Percentiles rank a stretch among this genome's conserved stretches.
Evolutionary conservation across 192 early-diverging fungal species (phyloP).

Genomic region (Backusella luteola): DNA sequence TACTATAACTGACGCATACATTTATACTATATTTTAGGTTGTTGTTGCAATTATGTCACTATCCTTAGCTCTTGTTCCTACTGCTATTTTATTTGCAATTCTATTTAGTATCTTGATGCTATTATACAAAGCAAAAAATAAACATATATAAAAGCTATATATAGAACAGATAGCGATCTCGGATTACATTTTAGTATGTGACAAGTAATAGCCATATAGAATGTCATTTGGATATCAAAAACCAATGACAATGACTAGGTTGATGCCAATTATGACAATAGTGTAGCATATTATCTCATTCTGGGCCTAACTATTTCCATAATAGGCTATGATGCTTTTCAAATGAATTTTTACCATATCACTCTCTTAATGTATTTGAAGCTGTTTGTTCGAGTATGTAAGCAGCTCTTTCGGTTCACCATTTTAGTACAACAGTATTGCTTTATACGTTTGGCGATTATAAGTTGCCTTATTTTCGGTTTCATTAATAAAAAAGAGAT

Average conservation of each 20-base stretch:
- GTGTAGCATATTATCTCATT: neutral
- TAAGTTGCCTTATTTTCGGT: neutral
- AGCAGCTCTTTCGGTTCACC: neutral
- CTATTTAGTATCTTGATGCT: neutral
- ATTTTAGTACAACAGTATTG: neutral
- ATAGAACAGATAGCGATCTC: neutral
- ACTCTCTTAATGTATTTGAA: neutral
- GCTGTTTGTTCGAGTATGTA: neutral
- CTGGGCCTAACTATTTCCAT: neutral
- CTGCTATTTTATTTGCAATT: neutral
- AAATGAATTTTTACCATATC: neutral
- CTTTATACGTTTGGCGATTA: neutral
- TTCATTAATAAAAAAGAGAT: neutral
- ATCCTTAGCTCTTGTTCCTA: neutral
- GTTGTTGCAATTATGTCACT: neutral
- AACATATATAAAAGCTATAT: neutral
- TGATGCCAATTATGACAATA: neutral
- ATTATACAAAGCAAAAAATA: neutral
- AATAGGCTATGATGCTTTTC: neutral
- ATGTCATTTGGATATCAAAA: neutral
- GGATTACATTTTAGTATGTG: neutral
- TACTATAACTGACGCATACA: neutral
- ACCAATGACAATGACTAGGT: neutral
- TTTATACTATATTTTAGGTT: neutral
- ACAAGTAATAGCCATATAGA: neutral